A percentile compares a stretch with the other conserved stretches of the same genome.
Conservation (phyloP, 805 yeast genomes). For the Cyberlindnera nakhonratchasimensis region DNA sequence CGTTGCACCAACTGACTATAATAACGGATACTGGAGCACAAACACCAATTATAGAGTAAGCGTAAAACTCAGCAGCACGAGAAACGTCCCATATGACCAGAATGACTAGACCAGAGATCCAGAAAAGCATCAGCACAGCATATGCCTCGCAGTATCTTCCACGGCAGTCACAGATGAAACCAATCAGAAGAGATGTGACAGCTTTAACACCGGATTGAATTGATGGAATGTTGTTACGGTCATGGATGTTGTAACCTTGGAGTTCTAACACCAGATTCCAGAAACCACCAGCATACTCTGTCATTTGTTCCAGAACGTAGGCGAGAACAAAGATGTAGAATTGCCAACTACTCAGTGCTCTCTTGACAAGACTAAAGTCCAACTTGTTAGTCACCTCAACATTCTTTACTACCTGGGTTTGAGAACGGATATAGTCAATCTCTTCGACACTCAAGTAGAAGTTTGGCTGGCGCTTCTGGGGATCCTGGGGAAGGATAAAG, state of each 20-base stretch:
- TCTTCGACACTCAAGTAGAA: conserved; percentile 20
- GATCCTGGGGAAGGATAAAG: conserved; percentile 40
- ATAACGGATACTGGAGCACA: conserved; percentile 18
- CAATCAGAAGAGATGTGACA: conserved; percentile 16
- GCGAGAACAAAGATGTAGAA: conserved; percentile 22
- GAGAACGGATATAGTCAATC: conserved; percentile 11
- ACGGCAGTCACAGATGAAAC: conserved; percentile 21
- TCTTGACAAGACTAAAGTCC: conserved; percentile 15
- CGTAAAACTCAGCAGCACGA: conserved; percentile 17
- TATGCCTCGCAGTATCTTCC: conserved; percentile 21
- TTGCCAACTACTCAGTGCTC: conserved; percentile 20
- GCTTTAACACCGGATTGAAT: conserved; percentile 21
- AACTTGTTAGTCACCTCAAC: conserved; percentile 18
- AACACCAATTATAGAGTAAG: conserved; percentile 18
- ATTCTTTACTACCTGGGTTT: conserved; percentile 18
- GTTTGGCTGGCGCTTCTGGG: conserved; percentile 26
- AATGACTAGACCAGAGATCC: conserved; percentile 20
- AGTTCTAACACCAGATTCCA: conserved; percentile 22
- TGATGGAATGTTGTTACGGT: conserved; percentile 26
- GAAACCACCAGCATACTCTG: conserved; percentile 12
- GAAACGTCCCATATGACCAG: conserved; percentile 19
- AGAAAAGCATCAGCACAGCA: conserved; percentile 4
- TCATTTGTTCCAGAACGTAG: conserved; percentile 16
- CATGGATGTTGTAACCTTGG: conserved; percentile 22
- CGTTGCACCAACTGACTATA: conserved; percentile 26